A percentile compares a stretch with the other conserved stretches of the same genome.
Evolutionary conservation across 2,329 filamentous ascomycete species (phyloP).

Genomic region (Verticillium zaregamsianum): DNA sequence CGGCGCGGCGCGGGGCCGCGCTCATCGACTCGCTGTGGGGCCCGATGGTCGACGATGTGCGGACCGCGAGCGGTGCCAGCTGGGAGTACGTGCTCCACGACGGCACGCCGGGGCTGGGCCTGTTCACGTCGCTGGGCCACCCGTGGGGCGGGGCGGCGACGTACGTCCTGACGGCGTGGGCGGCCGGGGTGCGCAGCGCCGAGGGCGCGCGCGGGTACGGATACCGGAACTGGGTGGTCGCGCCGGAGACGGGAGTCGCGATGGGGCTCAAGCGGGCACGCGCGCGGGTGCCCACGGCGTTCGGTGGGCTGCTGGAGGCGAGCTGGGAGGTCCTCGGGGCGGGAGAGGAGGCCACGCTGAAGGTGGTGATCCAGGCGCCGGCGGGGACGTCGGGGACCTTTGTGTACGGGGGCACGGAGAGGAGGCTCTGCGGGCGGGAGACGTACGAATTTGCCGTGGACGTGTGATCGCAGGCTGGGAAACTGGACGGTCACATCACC

Average conservation of each 20-base stretch:
- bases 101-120: slow-evolving; percentile 31
- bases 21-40: slow-evolving; percentile 35
- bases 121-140: slow-evolving; percentile 37
- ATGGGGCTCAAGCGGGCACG: slow-evolving; percentile 21
- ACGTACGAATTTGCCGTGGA: slow-evolving; percentile 9
- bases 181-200: slow-evolving; percentile 19
- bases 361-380: slow-evolving; percentile 11
- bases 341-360: background rate
- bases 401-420: slow-evolving; percentile 4
- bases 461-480: too few relatives aligned
- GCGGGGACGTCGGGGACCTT: slow-evolving; percentile 8
- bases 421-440: slow-evolving; percentile 2
- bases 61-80: slow-evolving; percentile 31
- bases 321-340: slow-evolving; percentile 13
- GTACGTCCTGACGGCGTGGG: slow-evolving; percentile 35
- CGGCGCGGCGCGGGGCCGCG: slow-evolving; percentile 17
- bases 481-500: too few relatives aligned
- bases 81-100: slow-evolving; percentile 40
- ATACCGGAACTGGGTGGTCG: slow-evolving; percentile 21
- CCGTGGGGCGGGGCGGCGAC: slow-evolving; percentile 41
- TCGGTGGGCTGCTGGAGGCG: slow-evolving; percentile 15
- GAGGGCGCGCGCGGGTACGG: slow-evolving; percentile 14
- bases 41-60: slow-evolving; percentile 31
- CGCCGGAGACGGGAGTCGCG: slow-evolving; percentile 17
- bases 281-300: slow-evolving; percentile 20